Base-by-base conservation (phyloP, 225 moss, liverwort and hornwort species). In the Climacium dendroides region DNA sequence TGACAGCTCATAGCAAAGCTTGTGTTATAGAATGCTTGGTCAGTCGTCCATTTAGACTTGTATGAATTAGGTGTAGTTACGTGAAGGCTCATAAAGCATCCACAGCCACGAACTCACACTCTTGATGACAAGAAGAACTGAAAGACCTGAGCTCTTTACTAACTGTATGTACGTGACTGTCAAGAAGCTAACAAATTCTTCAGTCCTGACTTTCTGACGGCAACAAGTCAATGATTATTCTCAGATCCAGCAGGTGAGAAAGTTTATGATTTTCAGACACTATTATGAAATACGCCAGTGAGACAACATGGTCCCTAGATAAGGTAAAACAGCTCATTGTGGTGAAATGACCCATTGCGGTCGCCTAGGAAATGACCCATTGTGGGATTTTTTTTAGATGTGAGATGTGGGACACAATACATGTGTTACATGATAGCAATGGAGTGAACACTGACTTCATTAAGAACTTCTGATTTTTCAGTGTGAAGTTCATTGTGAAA, bases 131-230 rank as follows among this genome's bases (percentile, higher is more conserved):
- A 11, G 19, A 64, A 34, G 20, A 19, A n/a, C 10, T 19, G 3
- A 2, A 19, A 10, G 12, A 19, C 10, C 20, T 66, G n/a, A 65
- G 19, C 20, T n/a, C 20, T 19, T 66, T n/a, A 19, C 23, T n/a
- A n/a, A n/a, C n/a, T n/a, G n/a, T n/a, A n/a, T 37, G 3, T 0
- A 66, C 0, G 6, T 12, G 22, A 1, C 1, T 66, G 11, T 22
- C 19, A 12, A 37, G 37, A 37, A 67, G 67, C 12, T 67, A 12
- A 37, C 37, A 67, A 37, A 3, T 22, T 20, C 20, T 19, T n/a
- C 11, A 66, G 11, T 13, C 37, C 2, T n/a, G 11, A 66, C n/a
- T 66, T 19, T 4, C 12, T 66, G 35, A 35, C 34, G 10, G 64
- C 18, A 64, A 19, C 35, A 35, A 64, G 17, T 19, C n/a, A n/a